A percentile compares a stretch with the other conserved stretches of the same genome.
Evolutionary conservation across 2,329 filamentous ascomycete species (phyloP).

Genomic region (Helminthosporium solani): DNA sequence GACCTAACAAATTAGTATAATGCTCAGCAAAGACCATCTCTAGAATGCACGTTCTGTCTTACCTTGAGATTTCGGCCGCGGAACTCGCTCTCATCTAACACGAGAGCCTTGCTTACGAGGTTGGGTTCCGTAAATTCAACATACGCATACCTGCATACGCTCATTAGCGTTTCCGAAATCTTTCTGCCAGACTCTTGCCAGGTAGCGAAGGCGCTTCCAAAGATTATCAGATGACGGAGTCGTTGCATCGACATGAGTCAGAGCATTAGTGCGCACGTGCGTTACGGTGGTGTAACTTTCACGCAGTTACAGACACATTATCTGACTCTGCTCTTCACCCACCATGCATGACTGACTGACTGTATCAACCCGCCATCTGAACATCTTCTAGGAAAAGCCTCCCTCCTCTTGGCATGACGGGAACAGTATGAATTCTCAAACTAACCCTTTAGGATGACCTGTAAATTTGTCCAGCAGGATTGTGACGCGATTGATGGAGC

Average conservation of each 20-base stretch:
- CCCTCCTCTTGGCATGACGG: slow-evolving; percentile 39
- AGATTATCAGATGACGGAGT: slow-evolving; percentile 12
- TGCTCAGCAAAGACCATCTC: neutral
- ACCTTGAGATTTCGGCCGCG: slow-evolving; percentile 96
- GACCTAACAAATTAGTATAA: slow-evolving; percentile 53
- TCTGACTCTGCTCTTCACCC: neutral
- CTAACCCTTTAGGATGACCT: slow-evolving; percentile 97
- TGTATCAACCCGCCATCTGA: slow-evolving; percentile 6
- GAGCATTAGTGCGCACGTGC: slow-evolving; percentile 5
- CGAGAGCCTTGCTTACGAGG: slow-evolving; percentile 87
- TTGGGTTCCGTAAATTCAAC: slow-evolving; percentile 96
- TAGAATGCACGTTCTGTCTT: too few relatives aligned
- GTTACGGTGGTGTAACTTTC: neutral
- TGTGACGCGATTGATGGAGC: slow-evolving; percentile 95
- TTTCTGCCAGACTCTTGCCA: slow-evolving; percentile 57
- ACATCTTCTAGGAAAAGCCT: slow-evolving; percentile 36
- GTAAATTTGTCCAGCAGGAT: slow-evolving; percentile 98
- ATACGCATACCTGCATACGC: slow-evolving; percentile 81
- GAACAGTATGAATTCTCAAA: slow-evolving; percentile 25
- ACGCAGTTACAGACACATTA: slow-evolving; percentile 1
- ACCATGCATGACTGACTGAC: neutral
- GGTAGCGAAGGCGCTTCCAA: slow-evolving; percentile 50
- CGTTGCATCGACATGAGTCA: neutral
- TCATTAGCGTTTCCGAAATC: slow-evolving; percentile 53
- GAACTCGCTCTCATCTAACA: slow-evolving; percentile 95